Evolutionary conservation across 78 protist species (phyloP).

Genomic region (Trichosphaerium sp.): DNA sequence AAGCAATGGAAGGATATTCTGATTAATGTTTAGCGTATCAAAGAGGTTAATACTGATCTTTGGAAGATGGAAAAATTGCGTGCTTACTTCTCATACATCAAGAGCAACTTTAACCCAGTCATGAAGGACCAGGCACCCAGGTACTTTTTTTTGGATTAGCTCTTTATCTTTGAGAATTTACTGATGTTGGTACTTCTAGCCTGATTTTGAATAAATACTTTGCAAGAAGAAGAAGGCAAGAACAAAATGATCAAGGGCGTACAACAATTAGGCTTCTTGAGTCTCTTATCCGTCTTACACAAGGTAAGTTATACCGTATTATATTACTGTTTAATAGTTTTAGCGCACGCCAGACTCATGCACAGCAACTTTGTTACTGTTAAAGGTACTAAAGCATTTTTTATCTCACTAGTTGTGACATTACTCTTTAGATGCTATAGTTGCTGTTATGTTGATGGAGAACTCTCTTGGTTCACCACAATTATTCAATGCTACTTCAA

Average conservation of each 20-base stretch:
- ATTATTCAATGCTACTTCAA: background rate
- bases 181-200: conserved; percentile 41
- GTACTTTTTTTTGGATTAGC: background rate
- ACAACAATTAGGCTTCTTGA: conserved; percentile 93
- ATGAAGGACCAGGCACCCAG: background rate
- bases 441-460: conserved; percentile 64
- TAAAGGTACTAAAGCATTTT: background rate
- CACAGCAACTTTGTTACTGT: conserved; percentile 10
- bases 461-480: conserved; percentile 23
- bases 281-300: conserved; percentile 55
- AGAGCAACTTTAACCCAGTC: background rate
- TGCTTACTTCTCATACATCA: conserved; percentile 42
- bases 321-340: background rate
- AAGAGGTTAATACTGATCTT: background rate
- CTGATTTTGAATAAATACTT: conserved; percentile 47
- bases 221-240: conserved; percentile 45
- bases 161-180: conserved; percentile 20
- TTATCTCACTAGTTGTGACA: no score
- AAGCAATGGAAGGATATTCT: background rate
- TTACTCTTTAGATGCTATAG: conserved; percentile 80
- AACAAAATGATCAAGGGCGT: conserved; percentile 50
- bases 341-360: conserved; percentile 84
- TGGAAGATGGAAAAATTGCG: conserved; percentile 69
- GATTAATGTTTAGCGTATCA: background rate
- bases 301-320: background rate